Evolutionary conservation across 2,329 filamentous ascomycete genomes (phyloP).

Genomic region (Fusarium mexicanum): DNA sequence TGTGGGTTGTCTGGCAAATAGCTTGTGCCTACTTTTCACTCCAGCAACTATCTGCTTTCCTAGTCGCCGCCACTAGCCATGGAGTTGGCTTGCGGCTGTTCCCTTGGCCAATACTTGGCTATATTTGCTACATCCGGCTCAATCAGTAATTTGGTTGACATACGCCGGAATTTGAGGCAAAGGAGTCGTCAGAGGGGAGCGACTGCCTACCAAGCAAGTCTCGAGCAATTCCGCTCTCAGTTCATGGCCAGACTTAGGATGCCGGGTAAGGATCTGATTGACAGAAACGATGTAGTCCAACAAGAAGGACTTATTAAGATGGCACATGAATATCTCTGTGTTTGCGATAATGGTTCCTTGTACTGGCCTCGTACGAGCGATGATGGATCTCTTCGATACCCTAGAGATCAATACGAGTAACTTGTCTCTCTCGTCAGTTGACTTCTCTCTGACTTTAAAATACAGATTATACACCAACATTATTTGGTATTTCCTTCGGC

Average conservation of each 20-base stretch:
- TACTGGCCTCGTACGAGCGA: background rate
- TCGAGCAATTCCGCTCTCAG: background rate
- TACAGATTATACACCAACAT: conserved; percentile 4
- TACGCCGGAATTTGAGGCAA: background rate
- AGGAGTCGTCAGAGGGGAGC: background rate
- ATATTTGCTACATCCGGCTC: background rate
- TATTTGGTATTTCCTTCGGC: background rate
- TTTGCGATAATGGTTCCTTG: background rate
- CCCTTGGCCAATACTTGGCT: background rate
- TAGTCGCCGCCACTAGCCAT: background rate
- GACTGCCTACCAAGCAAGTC: background rate
- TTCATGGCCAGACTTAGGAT: background rate
- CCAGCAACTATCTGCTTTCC: background rate
- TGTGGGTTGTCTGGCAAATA: background rate
- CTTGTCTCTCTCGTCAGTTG: rapidly evolving
- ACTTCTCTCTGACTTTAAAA: rapidly evolving
- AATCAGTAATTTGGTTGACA: background rate
- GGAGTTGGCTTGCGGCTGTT: background rate
- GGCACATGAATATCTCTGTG: conserved; percentile 14
- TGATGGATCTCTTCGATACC: background rate
- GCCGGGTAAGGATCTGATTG: background rate
- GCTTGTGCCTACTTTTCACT: background rate
- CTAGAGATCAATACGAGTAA: background rate
- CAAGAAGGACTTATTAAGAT: background rate
- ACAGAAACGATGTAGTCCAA: background rate